These are phyloP conservation scores for Biscogniauxia sp. DNA, from an alignment of 2,329 filamentous ascomycete genomes.

Conservation along the genomic window DNA sequence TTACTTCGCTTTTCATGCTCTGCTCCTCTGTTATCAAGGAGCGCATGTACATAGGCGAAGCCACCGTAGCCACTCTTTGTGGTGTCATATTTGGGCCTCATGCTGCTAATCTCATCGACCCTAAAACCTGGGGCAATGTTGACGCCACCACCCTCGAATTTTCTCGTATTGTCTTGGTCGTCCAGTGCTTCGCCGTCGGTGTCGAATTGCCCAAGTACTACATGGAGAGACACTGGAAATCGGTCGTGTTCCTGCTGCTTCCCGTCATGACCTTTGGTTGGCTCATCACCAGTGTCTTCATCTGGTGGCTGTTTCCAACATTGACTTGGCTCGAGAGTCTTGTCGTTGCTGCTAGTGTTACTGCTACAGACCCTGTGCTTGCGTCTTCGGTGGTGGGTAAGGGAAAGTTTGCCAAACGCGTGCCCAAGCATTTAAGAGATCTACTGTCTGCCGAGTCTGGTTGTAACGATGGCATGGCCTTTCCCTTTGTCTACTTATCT, in stretches of 20 bases:
- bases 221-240: slow-evolving; percentile 98
- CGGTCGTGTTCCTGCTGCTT: slow-evolving; percentile 80
- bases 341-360: slow-evolving; percentile 86
- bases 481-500: slow-evolving; percentile 92
- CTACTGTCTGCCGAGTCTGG: slow-evolving; percentile 93
- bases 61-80: slow-evolving; percentile 85
- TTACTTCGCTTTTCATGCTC: slow-evolving; percentile 97
- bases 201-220: slow-evolving; percentile 90
- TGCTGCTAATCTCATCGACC: slow-evolving; percentile 78
- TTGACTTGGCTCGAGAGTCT: slow-evolving; percentile 89
- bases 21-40: slow-evolving; percentile 98
- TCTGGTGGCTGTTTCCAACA: slow-evolving; percentile 83
- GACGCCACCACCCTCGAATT: slow-evolving; percentile 89
- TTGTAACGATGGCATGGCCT: slow-evolving; percentile 99
- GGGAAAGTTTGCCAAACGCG: slow-evolving; percentile 95
- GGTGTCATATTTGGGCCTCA: slow-evolving; percentile 88
- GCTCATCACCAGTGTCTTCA: slow-evolving; percentile 87
- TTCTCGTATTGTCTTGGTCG: slow-evolving; percentile 83
- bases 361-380: slow-evolving; percentile 93
- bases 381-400: slow-evolving; percentile 98
- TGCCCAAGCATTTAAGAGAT: slow-evolving; percentile 96
- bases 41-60: slow-evolving; percentile 96
- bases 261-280: slow-evolving; percentile 98
- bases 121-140: slow-evolving; percentile 72
- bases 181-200: slow-evolving; percentile 89